Conservation (phyloP, 257 asterid species). For the Craterostigma plantagineum region DNA sequence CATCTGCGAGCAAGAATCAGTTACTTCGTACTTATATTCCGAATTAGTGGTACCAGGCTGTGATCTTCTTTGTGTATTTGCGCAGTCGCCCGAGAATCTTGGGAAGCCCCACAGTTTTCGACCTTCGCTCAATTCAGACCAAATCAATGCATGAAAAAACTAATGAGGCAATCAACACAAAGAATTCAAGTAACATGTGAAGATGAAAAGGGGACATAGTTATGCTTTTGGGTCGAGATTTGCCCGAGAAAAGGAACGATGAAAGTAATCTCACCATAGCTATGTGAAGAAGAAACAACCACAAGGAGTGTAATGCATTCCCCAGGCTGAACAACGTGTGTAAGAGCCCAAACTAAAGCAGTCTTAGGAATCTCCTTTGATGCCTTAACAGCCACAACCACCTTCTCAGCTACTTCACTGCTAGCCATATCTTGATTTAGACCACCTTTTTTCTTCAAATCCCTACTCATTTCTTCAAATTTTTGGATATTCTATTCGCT, state of each 20-base stretch:
- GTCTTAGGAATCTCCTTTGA: constrained; percentile 89
- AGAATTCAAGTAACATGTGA: too few species aligned
- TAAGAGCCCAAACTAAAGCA: constrained; percentile 87
- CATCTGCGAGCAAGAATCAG: constrained; percentile 92
- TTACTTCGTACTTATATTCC: constrained; percentile 61
- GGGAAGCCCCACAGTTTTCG: constrained; percentile 79
- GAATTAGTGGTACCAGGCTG: constrained; percentile 34
- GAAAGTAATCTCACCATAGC: constrained; percentile 39
- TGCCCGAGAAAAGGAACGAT: neutral
- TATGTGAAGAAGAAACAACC: constrained; percentile 56
- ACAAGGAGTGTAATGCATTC: constrained; percentile 94
- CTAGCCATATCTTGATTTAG: constrained; percentile 27
- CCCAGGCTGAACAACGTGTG: constrained; percentile 98
- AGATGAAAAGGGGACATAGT: too few species aligned
- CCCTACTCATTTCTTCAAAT: constrained; percentile 36
- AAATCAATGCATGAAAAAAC: too few species aligned
- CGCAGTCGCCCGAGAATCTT: constrained; percentile 96
- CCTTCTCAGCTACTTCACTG: constrained; percentile 50
- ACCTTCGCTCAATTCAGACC: too few species aligned
- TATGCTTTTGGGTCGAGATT: too few species aligned
- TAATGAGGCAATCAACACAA: too few species aligned
- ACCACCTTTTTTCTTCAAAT: constrained; percentile 45
- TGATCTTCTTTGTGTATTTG: constrained; percentile 63
- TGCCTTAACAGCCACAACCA: constrained; percentile 95
- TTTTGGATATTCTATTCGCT: too few species aligned